Base-by-base conservation (phyloP, 1,284 basidiomycete genomes). In the Neonothopanus nambi region DNA sequence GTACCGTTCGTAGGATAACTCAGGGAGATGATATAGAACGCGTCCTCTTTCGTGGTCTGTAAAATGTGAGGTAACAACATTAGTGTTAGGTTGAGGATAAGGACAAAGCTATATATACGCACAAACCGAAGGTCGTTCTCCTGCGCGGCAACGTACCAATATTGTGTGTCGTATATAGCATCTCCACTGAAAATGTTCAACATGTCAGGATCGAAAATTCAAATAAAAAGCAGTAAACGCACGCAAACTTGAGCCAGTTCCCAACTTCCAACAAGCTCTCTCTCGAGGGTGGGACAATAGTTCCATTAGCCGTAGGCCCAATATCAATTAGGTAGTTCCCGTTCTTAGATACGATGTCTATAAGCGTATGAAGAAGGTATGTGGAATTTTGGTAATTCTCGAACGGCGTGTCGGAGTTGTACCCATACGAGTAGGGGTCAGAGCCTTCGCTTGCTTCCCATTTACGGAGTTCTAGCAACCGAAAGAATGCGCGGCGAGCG, bases 391-490 rank as follows among this genome's bases (percentile, higher is more conserved):
- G 64, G 51, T 71, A 72, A 48, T 70, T 64, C 28, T 65, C 61
- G 26, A 60, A 57, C n/a, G 59, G 58, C 20, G 71, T 68, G 13
- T 38, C 49, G 9, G 21, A 26, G 51, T 66, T 55, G 41, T 55
- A 55, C 5, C 54, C 54, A 24, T 63, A 65, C 43, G 59, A 62
- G 45, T 59, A 63, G 0, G 64, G 65, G 37, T 64, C 61, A 33
- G 63, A 56, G 30, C 67, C 68, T 48, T 66, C 69, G 48, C 66
- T 72, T 18, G 63, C 69, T 62, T 75, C 73, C 73, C 73, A 75
- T 56, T 70, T 70, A 40, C 61, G 58, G 5, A 37, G 44, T 47
- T 55, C 51, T 52, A n/a, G n/a, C n/a, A n/a, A n/a, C n/a, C n/a
- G n/a, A n/a, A n/a, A n/a, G n/a, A n/a, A n/a, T n/a, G n/a, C n/a